Percentiles rank a stretch among this genome's conserved stretches.
phyloP scores from a whole-genome alignment of 345 rosid genomes.

The Linum tenue region DNA sequence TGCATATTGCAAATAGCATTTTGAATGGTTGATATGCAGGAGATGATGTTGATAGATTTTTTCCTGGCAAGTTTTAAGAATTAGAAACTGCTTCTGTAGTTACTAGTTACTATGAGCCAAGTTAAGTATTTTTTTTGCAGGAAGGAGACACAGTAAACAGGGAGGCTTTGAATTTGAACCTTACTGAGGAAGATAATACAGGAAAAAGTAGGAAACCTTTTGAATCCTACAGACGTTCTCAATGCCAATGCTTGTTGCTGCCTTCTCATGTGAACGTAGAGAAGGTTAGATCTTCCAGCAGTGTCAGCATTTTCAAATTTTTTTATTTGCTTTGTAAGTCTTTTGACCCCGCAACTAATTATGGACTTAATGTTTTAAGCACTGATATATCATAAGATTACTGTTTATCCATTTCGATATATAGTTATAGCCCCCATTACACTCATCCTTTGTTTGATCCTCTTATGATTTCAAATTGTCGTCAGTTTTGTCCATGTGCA shows the following conservation, averaged over 20 bases:
- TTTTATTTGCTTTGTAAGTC: not conserved
- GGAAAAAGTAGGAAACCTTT: conserved; percentile 1
- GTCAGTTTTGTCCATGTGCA: no score
- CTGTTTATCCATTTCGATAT: not conserved
- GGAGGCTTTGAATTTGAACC: conserved; percentile 1
- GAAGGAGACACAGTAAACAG: not conserved
- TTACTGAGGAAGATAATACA: not conserved
- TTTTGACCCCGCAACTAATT: not conserved
- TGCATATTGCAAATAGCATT: no score
- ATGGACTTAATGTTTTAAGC: not conserved
- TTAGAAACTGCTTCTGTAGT: conserved; percentile 5
- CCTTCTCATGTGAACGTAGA: conserved; percentile 16
- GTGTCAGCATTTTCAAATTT: not conserved
- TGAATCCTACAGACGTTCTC: conserved; percentile 13
- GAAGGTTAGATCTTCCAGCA: conserved; percentile 23
- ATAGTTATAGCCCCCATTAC: not conserved
- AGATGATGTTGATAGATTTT: not conserved
- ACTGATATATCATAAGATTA: not conserved
- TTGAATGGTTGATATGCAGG: no score
- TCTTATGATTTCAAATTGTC: no score
- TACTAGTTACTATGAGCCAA: not conserved
- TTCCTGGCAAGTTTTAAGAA: not conserved
- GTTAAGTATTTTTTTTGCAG: conserved; percentile 7
- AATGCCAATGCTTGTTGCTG: conserved; percentile 18
- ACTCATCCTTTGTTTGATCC: no score